A percentile compares a stretch with the other conserved stretches of the same genome.
These are phyloP conservation scores for Sphaerobolus stellatus DNA, from an alignment of 1,284 basidiomycete genomes.

Conservation along the genomic window DNA sequence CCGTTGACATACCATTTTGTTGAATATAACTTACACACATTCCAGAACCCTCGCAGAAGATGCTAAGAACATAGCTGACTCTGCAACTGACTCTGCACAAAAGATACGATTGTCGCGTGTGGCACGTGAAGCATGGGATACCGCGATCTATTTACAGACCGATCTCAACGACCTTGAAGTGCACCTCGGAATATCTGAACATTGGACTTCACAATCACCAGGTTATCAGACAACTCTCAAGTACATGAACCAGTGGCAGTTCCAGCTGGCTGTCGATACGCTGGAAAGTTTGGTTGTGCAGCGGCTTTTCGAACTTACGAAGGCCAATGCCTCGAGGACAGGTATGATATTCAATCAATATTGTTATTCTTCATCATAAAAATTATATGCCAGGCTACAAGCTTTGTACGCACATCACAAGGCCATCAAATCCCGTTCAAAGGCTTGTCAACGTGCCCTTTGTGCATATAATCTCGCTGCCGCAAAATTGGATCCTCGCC, in stretches of 20 bases:
- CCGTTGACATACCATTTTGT: neutral
- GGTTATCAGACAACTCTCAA: constrained; percentile 10
- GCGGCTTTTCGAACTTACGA: constrained; percentile 32
- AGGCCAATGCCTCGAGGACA: constrained; percentile 26
- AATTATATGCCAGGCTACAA: constrained; percentile 23
- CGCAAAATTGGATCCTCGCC: constrained; percentile 10
- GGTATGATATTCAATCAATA: constrained; percentile 16
- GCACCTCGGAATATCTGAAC: constrained; percentile 12
- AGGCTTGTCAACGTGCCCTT: constrained; percentile 22
- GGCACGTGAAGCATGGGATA: neutral
- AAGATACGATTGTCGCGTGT: neutral
- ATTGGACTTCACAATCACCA: constrained; percentile 11
- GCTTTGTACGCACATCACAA: constrained; percentile 26
- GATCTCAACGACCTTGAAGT: constrained; percentile 13
- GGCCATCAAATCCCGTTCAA: constrained; percentile 18
- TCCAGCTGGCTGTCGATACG: constrained; percentile 24
- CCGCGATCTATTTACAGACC: neutral
- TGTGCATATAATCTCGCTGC: constrained; percentile 23
- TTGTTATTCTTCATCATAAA: constrained; percentile 1
- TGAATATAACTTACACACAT: neutral
- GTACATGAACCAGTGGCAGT: constrained; percentile 20
- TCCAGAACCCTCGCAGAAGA: neutral
- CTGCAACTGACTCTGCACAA: neutral
- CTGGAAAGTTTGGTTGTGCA: constrained; percentile 31
- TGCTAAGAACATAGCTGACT: neutral